Conservation (phyloP, 371 early-diverging fungal genomes). For the Mucor velutinosus region DNA sequence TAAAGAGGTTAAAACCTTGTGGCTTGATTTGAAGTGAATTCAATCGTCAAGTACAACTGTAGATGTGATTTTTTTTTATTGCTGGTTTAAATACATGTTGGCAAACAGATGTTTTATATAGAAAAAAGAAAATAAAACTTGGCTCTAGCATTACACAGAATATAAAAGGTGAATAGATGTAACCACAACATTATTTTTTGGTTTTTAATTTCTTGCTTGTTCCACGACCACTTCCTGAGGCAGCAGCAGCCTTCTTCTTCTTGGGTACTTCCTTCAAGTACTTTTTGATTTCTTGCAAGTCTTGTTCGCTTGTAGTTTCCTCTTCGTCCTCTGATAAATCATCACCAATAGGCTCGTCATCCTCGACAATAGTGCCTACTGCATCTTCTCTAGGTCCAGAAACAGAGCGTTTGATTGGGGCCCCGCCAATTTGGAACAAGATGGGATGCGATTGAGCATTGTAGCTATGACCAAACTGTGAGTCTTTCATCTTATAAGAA, state of each 20-base stretch:
- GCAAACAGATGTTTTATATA: too few relatives aligned
- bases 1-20: too few relatives aligned
- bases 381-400: conserved; percentile 56
- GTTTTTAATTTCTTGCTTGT: background rate
- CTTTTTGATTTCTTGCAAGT: conserved; percentile 14
- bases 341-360: conserved; percentile 59
- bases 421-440: conserved; percentile 55
- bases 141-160: background rate
- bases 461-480: conserved; percentile 54
- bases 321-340: conserved; percentile 44
- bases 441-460: conserved; percentile 76
- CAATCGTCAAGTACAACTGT: too few relatives aligned
- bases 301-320: background rate
- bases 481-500: background rate
- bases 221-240: background rate
- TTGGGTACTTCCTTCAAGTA: conserved; percentile 12
- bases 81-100: too few relatives aligned
- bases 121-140: background rate
- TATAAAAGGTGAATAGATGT: background rate
- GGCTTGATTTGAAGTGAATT: too few relatives aligned
- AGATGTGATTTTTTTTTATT: too few relatives aligned
- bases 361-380: conserved; percentile 71
- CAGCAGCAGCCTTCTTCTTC: conserved; percentile 10
- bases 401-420: conserved; percentile 36
- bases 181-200: background rate